phyloP scores from a whole-genome alignment of 2,329 filamentous ascomycete species.

The Aspergillus novoparasiticus region DNA sequence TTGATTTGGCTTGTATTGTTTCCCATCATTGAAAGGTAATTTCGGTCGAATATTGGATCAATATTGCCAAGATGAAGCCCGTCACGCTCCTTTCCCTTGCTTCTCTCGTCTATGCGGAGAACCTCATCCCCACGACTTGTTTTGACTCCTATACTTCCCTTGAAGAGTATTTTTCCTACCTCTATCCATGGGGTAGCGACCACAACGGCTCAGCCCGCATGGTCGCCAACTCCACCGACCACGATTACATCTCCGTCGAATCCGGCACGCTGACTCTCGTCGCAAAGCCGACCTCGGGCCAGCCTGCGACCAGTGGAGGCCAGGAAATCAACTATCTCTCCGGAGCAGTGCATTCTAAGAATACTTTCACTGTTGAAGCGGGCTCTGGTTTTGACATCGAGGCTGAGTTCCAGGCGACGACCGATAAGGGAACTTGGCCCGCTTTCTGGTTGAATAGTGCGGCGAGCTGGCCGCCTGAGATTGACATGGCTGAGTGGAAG shows the following conservation, averaged over 20 bases:
- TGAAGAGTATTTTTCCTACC: slow-evolving; percentile 52
- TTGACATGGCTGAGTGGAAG: slow-evolving; percentile 65
- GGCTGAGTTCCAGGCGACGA: slow-evolving; percentile 44
- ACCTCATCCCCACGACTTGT: slow-evolving; percentile 25
- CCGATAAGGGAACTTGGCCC: slow-evolving; percentile 55
- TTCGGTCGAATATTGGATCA: no score
- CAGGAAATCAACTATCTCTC: slow-evolving; percentile 55
- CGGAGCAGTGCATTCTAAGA: slow-evolving; percentile 49
- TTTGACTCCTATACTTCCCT: slow-evolving; percentile 36
- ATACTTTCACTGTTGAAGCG: slow-evolving; percentile 42
- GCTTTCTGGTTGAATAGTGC: slow-evolving; percentile 62
- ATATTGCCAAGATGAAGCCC: background rate
- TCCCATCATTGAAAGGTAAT: background rate
- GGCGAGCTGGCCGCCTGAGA: slow-evolving; percentile 60
- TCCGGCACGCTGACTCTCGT: slow-evolving; percentile 51
- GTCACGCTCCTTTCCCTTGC: slow-evolving; percentile 6
- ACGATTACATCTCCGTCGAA: slow-evolving; percentile 47
- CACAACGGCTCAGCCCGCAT: slow-evolving; percentile 63
- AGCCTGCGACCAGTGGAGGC: slow-evolving; percentile 26
- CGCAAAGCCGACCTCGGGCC: slow-evolving; percentile 47
- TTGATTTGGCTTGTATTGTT: no score
- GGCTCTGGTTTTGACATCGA: slow-evolving; percentile 44
- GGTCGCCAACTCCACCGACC: slow-evolving; percentile 35
- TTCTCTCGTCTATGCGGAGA: slow-evolving; percentile 17
- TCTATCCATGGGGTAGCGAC: slow-evolving; percentile 61